These are phyloP conservation scores for Gossypium mustelinum DNA, from an alignment of 345 rosid genomes.

Conservation along the genomic window DNA sequence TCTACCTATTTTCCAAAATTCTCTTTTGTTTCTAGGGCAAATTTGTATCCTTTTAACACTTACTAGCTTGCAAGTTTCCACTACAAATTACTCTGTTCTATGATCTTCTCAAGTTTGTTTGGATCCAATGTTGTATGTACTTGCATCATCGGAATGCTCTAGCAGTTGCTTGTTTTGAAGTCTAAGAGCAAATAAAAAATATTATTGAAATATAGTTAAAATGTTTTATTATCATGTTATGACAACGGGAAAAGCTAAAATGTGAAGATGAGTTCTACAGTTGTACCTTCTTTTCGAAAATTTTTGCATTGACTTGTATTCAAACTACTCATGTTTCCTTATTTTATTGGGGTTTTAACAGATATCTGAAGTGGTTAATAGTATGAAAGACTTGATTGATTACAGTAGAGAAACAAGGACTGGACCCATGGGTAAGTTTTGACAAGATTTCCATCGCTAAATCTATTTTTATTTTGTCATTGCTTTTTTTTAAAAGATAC, in stretches of 20 bases:
- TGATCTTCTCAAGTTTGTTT: neutral
- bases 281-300: neutral
- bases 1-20: neutral
- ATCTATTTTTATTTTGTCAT: neutral
- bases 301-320: neutral
- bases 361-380: constrained; percentile 97
- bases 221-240: neutral
- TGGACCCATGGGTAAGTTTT: constrained; percentile 95
- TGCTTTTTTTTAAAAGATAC: neutral
- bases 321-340: neutral
- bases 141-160: neutral
- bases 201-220: neutral
- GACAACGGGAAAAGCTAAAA: neutral
- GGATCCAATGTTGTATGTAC: neutral
- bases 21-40: neutral
- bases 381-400: constrained; percentile 99
- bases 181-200: neutral
- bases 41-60: neutral
- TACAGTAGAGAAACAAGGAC: constrained; percentile 86
- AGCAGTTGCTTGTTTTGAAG: neutral
- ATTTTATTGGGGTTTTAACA: constrained; percentile 23
- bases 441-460: neutral
- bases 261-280: neutral
- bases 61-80: neutral
- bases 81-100: neutral